Conservation (phyloP, 169 alveolate species). For the Babesia caballi region DNA sequence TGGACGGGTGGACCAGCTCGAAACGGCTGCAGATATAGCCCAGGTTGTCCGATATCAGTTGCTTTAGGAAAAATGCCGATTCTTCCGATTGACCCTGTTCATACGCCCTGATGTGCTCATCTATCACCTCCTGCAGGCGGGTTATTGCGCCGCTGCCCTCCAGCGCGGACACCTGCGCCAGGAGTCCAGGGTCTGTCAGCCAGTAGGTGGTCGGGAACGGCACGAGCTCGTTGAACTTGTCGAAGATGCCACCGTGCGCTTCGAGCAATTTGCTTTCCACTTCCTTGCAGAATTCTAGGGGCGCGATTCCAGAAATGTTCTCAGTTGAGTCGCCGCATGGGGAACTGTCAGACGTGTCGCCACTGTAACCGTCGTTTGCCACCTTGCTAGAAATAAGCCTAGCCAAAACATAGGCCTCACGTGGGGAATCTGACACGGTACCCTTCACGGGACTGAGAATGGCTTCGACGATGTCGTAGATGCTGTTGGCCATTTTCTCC, state of each 20-base stretch:
- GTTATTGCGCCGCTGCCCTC: conserved; percentile 71
- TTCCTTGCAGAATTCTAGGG: conserved; percentile 4
- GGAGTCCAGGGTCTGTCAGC: conserved; percentile 62
- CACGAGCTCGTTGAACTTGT: conserved; percentile 37
- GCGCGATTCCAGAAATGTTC: conserved; percentile 20
- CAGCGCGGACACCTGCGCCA: conserved; percentile 67
- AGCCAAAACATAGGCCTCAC: neutral
- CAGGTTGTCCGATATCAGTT: conserved; percentile 43
- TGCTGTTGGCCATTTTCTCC: neutral
- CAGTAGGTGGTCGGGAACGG: conserved; percentile 79
- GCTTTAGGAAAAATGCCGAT: neutral
- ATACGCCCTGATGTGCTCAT: neutral
- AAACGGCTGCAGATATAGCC: conserved; percentile 39
- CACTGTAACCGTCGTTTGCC: no score
- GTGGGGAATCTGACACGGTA: neutral
- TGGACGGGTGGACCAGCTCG: conserved; percentile 44
- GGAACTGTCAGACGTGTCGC: no score
- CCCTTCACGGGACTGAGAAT: neutral
- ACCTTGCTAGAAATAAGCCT: neutral
- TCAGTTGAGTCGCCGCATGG: no score
- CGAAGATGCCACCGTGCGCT: conserved; percentile 26
- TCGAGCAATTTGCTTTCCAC: conserved; percentile 7
- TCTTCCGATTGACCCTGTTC: neutral
- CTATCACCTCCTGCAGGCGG: conserved; percentile 52
- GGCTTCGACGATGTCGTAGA: conserved; percentile 8